A percentile compares a stretch with the other conserved stretches of the same genome.
phyloP scores from a whole-genome alignment of 2,329 filamentous ascomycete species.

The Exophiala spinifera region DNA sequence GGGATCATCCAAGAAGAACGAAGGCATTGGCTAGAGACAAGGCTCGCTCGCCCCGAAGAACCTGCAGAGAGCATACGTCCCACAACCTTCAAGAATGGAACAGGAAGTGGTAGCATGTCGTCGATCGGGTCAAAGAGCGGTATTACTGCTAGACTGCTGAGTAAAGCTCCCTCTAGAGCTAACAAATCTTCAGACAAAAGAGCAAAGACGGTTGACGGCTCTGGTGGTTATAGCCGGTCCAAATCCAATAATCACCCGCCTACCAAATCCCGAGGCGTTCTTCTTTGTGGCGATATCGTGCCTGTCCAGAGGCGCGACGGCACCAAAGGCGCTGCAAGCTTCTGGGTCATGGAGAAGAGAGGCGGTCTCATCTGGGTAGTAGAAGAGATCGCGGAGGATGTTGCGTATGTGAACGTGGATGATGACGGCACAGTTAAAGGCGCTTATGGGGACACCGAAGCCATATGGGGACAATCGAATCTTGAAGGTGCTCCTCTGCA shows the following conservation, averaged over 20 bases:
- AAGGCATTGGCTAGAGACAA: slow-evolving; percentile 83
- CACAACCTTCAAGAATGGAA: slow-evolving; percentile 29
- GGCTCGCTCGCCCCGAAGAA: slow-evolving; percentile 53
- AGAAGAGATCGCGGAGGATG: slow-evolving; percentile 95
- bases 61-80: slow-evolving; percentile 16
- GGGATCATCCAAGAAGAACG: slow-evolving; percentile 91
- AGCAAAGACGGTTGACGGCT: slow-evolving; percentile 60
- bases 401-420: slow-evolving; percentile 72
- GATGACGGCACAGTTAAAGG: slow-evolving; percentile 71
- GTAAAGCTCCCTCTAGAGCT: slow-evolving; percentile 67
- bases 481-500: slow-evolving; percentile 70
- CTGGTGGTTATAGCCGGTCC: slow-evolving; percentile 41
- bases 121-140: slow-evolving; percentile 68
- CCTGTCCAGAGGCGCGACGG: slow-evolving; percentile 96
- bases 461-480: slow-evolving; percentile 74
- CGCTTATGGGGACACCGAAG: slow-evolving; percentile 70
- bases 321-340: slow-evolving; percentile 81
- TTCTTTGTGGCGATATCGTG: slow-evolving; percentile 96
- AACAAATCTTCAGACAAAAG: slow-evolving; percentile 40
- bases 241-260: slow-evolving; percentile 61
- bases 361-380: slow-evolving; percentile 95
- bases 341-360: slow-evolving; percentile 98
- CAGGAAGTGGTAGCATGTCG: slow-evolving; percentile 32
- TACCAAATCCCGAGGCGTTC: slow-evolving; percentile 78
- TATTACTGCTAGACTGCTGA: slow-evolving; percentile 83